Base-by-base conservation (phyloP, 2,329 filamentous ascomycete genomes). In the Sporothrix phasma region DNA sequence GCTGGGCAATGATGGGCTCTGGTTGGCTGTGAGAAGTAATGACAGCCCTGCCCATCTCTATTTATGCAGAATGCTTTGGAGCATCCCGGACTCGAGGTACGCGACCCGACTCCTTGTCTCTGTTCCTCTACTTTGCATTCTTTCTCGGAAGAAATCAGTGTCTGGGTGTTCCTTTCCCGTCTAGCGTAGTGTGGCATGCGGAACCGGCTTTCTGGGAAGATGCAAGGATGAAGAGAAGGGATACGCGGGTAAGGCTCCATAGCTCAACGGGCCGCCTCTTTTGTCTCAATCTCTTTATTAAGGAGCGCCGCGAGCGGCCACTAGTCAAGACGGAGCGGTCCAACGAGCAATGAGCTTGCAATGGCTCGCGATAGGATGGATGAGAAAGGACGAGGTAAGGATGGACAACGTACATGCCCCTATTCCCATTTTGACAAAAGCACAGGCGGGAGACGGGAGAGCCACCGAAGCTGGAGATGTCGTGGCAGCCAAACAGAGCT, bases 331-430 rank as follows among this genome's bases (percentile, higher is more conserved):
- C 19, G 24, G 37, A 31, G 39, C 26, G 17, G 24, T 19, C 17
- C 17, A 22, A 39, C 17, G 34, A 31, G 8, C n/a, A 11, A 43
- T n/a, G 24, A 46, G 17, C 15, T 31, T 24, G 19, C 19, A n/a
- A 60, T 39, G 54, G 19, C 11, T 34, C 62, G 41, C 60, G 62
- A 43, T 51, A 64, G 53, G 43, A 45, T 13, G 29, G 39, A 46
- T 22, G 31, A 24, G 22, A 15, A 47, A 47, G 19, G 31, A 39
- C 3, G 5, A 56, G 51, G 29, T 41, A 37, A 26, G 17, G 47
- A 53, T 64, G 65, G 61, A 63, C 43, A n/a, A 61, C 43, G 29
- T 37, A 61, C 43, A 46, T 46, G 41, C 59, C 59, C 59, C 43
- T 61, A 49, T 61, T 61, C 43, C 45, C 45, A 29, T 49, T 61